These are phyloP conservation scores for Atkinsonella hypoxylon DNA, from an alignment of 2,329 filamentous ascomycete genomes.

Conservation along the genomic window DNA sequence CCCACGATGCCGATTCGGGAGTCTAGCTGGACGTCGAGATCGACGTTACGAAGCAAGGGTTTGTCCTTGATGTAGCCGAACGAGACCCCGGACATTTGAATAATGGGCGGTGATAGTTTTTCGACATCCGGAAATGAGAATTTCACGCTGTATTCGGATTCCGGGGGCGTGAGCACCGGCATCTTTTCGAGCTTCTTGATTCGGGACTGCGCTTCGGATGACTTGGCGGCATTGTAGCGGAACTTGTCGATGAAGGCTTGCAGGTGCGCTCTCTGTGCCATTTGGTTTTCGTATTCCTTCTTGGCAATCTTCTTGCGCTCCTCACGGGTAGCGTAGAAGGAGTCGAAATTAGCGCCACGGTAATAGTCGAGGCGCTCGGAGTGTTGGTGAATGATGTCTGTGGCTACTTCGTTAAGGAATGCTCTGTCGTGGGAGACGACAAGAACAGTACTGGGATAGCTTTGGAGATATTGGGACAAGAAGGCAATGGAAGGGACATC, in stretches of 20 bases:
- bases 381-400: constrained; percentile 97
- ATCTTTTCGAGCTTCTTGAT: constrained; percentile 99
- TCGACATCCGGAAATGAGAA: constrained; percentile 98
- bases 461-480: constrained; percentile 87
- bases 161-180: constrained; percentile 80
- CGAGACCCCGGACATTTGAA: constrained; percentile 86
- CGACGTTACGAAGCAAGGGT: constrained; percentile 70
- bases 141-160: constrained; percentile 89
- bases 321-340: constrained; percentile 94
- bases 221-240: constrained; percentile 97
- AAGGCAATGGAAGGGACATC: constrained; percentile 99
- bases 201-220: constrained; percentile 91
- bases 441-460: constrained; percentile 85
- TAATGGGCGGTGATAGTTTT: constrained; percentile 92
- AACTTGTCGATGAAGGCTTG: constrained; percentile 99
- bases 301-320: constrained; percentile 94
- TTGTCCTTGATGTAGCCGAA: constrained; percentile 82
- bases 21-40: constrained; percentile 93
- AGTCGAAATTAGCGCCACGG: constrained; percentile 91
- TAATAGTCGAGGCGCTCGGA: constrained; percentile 97
- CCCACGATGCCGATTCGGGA: constrained; percentile 98
- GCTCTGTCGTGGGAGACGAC: constrained; percentile 98
- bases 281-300: constrained; percentile 97
- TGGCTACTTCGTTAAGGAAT: constrained; percentile 98
- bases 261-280: constrained; percentile 83